phyloP scores from a whole-genome alignment of 352 stramenopile genomes.

The Globisporangium abappressorium region DNA sequence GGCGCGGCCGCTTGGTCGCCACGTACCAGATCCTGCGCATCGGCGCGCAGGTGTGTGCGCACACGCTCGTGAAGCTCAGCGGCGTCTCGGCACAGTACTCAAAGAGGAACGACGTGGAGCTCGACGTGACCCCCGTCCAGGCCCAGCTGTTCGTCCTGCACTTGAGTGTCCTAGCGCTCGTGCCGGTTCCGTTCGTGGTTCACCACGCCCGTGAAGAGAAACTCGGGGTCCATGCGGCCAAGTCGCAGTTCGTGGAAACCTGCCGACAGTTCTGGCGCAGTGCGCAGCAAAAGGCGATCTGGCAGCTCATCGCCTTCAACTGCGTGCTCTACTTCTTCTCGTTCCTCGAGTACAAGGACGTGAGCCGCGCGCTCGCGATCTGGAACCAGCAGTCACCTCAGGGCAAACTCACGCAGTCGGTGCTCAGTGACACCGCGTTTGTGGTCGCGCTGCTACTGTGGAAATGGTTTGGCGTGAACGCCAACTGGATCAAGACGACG shows the following conservation, averaged over 20 bases:
- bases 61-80: constrained; percentile 23
- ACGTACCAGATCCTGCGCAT: constrained; percentile 37
- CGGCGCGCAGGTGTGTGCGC: constrained; percentile 19
- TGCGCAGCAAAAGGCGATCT: constrained; percentile 42
- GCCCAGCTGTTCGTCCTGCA: constrained; percentile 26
- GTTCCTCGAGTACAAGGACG: constrained; percentile 27
- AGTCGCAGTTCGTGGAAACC: constrained; percentile 15
- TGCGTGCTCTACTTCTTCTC: constrained; percentile 41
- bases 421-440: constrained; percentile 24
- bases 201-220: constrained; percentile 25
- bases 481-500: constrained; percentile 24
- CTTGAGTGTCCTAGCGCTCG: constrained; percentile 24
- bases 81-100: neutral
- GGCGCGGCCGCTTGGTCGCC: constrained; percentile 27
- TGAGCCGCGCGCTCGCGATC: constrained; percentile 21
- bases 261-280: constrained; percentile 22
- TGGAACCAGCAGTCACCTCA: constrained; percentile 19
- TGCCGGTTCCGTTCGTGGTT: constrained; percentile 31
- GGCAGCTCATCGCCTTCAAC: constrained; percentile 44
- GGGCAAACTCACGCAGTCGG: constrained; percentile 17
- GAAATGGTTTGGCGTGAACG: constrained; percentile 21
- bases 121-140: constrained; percentile 17
- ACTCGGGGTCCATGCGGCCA: neutral
- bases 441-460: constrained; percentile 23
- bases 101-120: neutral